A percentile compares a stretch with the other conserved stretches of the same genome.
phyloP scores from a whole-genome alignment of 2,329 filamentous ascomycete species.

The Saccharata proteae region DNA sequence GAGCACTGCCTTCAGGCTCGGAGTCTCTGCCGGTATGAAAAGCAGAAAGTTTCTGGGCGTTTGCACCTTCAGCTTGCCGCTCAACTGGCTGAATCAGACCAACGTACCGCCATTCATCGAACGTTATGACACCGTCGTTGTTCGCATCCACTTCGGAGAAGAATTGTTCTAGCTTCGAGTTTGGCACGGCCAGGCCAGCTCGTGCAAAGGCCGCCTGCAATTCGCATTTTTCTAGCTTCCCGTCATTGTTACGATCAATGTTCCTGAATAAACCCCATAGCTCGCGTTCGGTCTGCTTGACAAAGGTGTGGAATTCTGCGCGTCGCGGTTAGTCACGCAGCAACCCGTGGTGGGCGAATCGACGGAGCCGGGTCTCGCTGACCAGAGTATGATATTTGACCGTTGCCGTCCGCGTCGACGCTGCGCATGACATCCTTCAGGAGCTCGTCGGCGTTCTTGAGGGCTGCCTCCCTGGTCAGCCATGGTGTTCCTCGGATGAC shows the following conservation, averaged over 20 bases:
- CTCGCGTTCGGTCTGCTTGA: conserved; percentile 75
- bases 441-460: conserved; percentile 87
- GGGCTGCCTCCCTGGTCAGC: conserved; percentile 33
- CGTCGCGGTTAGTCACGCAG: conserved; percentile 12
- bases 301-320: conserved; percentile 78
- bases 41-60: conserved; percentile 71
- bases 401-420: conserved; percentile 79
- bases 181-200: conserved; percentile 68
- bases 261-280: conserved; percentile 69
- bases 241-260: conserved; percentile 78
- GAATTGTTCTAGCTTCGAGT: conserved; percentile 67
- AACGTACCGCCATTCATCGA: conserved; percentile 90
- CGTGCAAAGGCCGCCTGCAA: conserved; percentile 64
- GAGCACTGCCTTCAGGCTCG: conserved; percentile 68
- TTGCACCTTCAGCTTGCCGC: background rate
- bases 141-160: conserved; percentile 85
- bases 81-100: background rate
- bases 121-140: conserved; percentile 74
- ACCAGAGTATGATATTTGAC: conserved; percentile 86
- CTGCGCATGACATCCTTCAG: conserved; percentile 66
- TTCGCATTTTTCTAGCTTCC: conserved; percentile 77
- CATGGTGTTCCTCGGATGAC: conserved; percentile 13
- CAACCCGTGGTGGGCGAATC: conserved; percentile 1
- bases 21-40: conserved; percentile 62
- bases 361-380: conserved; percentile 11